phyloP scores from a whole-genome alignment of 1,284 basidiomycete genomes.

The Apiotrichum brassicae region DNA sequence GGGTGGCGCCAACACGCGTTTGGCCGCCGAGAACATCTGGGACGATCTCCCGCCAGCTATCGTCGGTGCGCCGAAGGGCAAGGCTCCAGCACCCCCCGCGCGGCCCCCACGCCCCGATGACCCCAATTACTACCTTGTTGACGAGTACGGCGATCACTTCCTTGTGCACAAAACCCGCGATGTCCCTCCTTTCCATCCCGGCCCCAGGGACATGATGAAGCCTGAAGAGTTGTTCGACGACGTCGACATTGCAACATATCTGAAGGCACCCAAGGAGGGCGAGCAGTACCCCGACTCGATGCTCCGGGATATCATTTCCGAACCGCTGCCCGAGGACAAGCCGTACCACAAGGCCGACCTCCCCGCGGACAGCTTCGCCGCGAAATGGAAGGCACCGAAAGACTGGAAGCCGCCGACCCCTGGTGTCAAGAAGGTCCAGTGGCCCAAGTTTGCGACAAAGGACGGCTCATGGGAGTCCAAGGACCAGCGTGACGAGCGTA shows the following conservation, averaged over 20 bases:
- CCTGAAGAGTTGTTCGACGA: constrained; percentile 31
- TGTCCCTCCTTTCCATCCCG: constrained; percentile 34
- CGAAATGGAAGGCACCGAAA: constrained; percentile 30
- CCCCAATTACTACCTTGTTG: constrained; percentile 18
- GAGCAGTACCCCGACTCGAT: constrained; percentile 24
- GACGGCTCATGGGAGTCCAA: constrained; percentile 24
- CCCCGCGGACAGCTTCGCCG: constrained; percentile 20
- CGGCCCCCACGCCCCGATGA: neutral
- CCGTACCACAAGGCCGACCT: constrained; percentile 2
- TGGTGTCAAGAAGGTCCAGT: constrained; percentile 25
- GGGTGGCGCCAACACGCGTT: neutral
- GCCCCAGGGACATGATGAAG: constrained; percentile 20
- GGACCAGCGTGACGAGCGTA: constrained; percentile 23
- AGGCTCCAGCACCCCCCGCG: neutral
- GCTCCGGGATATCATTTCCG: constrained; percentile 29
- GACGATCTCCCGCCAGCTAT: constrained; percentile 3
- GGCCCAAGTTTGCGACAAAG: constrained; percentile 24
- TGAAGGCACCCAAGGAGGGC: constrained; percentile 11
- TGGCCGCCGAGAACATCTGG: neutral
- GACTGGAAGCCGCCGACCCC: constrained; percentile 28
- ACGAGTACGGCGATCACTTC: constrained; percentile 32
- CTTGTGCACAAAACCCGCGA: constrained; percentile 13
- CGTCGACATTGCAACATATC: constrained; percentile 21
- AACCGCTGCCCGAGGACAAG: constrained; percentile 7
- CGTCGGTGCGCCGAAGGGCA: neutral